Evolutionary conservation across 495 filamentous ascomycete genomes (phyloP).

Genomic region (Aspergillus asperescens): DNA sequence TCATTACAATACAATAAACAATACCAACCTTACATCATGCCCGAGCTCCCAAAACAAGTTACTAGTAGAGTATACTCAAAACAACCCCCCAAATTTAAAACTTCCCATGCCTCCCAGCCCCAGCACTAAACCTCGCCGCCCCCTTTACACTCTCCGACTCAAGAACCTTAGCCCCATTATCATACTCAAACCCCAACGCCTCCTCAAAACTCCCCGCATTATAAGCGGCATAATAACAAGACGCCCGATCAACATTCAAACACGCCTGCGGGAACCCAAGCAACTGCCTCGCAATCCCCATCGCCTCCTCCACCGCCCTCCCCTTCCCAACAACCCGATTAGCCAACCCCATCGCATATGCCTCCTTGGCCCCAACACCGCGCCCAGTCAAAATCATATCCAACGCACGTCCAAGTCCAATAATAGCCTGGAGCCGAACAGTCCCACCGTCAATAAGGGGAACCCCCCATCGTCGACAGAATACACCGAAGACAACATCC

Average conservation of each 20-base stretch:
- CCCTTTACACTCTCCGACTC: conserved; percentile 36
- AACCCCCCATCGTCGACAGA: conserved; percentile 46
- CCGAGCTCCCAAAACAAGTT: too few relatives aligned
- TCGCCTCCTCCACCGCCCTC: conserved; percentile 39
- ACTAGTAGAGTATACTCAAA: too few relatives aligned
- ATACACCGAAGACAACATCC: conserved; percentile 45
- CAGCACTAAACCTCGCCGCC: conserved; percentile 37
- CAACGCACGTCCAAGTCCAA: conserved; percentile 44
- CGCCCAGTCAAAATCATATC: conserved; percentile 51
- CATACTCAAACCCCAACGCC: conserved; percentile 40
- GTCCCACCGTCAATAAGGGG: conserved; percentile 49
- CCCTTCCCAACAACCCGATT: conserved; percentile 46
- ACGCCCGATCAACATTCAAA: conserved; percentile 36
- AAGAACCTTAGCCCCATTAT: conserved; percentile 34
- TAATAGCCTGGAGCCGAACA: conserved; percentile 41
- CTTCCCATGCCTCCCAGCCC: conserved; percentile 39
- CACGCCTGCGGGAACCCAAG: conserved; percentile 42
- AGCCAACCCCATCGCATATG: conserved; percentile 43
- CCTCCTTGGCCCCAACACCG: conserved; percentile 39
- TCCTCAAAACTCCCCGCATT: conserved; percentile 39
- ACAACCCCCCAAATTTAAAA: conserved; percentile 18
- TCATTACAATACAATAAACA: not conserved
- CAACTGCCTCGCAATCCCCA: conserved; percentile 36
- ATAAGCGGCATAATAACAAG: conserved; percentile 42
- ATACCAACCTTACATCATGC: too few relatives aligned